Evolutionary conservation across 1,139 yeast species (phyloP), one percentile per base, ranked within the genome.

Genomic region (Sugiyamaella xylanicola): DNA sequence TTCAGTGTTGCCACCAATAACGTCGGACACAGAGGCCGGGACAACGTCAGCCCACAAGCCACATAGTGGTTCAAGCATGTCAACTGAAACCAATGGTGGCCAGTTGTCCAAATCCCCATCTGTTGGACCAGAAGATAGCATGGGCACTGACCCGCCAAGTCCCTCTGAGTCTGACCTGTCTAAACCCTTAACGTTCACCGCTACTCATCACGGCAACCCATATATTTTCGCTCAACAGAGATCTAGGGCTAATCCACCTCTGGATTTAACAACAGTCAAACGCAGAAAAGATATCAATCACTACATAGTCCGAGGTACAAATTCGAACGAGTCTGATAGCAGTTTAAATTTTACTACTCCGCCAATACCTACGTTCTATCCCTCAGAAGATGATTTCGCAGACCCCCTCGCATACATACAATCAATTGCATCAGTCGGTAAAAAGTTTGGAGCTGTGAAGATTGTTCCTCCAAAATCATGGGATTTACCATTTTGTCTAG

Each of bases 371-470:
- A 72, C 77, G 1, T 77, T 76, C 56, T 68, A 72, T 40, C 76
- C 85, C 17, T 68, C 76, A 3, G 73, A 70, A 39, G 74, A 74
- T 13, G 79, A 79, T 56, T 75, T 77, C 52, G 65, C 71, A 17
- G 85, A 84, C 65, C 81, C 83, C 2, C 58, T 69, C 13, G 57
- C 56, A 27, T 73, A 71, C 54, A 64, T 72, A 42, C 64, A 62
- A 37, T 56, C 59, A 41, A 63, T 73, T 8, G 63, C 71, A 9
- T 55, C 61, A 13, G 61, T 62, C 40, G 91, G 88, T 0, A 68
- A 69, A 49, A 65, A 74, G 47, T 79, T 75, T 65, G 96, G 96
- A 0, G 92, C 92, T 13, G 78, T 87, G 16, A 88, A 87, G 67
- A 72, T 90, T n/a, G 72, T 77, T 25, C 81, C 87, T 0, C 86